phyloP scores from a whole-genome alignment of 768 basidiomycete genomes.

The Hypholoma fasciculare region DNA sequence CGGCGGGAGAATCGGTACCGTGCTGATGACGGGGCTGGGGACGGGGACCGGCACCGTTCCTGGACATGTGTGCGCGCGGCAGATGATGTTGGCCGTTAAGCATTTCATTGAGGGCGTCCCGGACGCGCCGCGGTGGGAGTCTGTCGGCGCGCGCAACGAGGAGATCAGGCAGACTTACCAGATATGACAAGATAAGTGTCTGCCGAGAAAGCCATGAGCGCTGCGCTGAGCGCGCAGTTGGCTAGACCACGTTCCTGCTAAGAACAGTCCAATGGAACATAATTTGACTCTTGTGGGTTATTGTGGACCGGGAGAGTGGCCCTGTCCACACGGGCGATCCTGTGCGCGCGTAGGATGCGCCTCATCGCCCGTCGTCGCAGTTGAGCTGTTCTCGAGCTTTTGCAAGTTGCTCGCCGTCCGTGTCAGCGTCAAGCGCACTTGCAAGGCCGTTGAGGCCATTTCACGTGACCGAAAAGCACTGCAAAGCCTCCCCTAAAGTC shows the following conservation, averaged over 20 bases:
- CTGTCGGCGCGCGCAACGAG: constrained; percentile 2
- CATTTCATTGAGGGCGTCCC: constrained; percentile 8
- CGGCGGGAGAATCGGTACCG: background rate
- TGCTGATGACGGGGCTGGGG: constrained; percentile 17
- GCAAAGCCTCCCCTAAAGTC: constrained; percentile 35
- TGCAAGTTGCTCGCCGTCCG: background rate
- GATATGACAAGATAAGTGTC: background rate
- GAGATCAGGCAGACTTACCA: constrained; percentile 7
- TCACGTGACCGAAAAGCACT: constrained; percentile 12
- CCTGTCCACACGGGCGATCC: too few relatives aligned
- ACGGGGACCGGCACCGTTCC: constrained; percentile 11
- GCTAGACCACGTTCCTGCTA: constrained; percentile 4
- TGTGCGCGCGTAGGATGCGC: too few relatives aligned
- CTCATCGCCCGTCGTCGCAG: too few relatives aligned
- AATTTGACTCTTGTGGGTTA: constrained; percentile 9
- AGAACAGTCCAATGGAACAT: constrained; percentile 4
- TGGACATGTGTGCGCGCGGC: constrained; percentile 6
- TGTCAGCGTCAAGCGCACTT: background rate
- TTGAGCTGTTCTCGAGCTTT: background rate
- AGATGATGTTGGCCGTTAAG: constrained; percentile 13
- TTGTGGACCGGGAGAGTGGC: too few relatives aligned
- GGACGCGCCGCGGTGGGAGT: constrained; percentile 1
- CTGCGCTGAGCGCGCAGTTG: constrained; percentile 3
- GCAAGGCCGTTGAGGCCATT: background rate
- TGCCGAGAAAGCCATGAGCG: constrained; percentile 2